Evolutionary conservation across 768 basidiomycete species (phyloP).

Genomic region (Clavaria fumosa): DNA sequence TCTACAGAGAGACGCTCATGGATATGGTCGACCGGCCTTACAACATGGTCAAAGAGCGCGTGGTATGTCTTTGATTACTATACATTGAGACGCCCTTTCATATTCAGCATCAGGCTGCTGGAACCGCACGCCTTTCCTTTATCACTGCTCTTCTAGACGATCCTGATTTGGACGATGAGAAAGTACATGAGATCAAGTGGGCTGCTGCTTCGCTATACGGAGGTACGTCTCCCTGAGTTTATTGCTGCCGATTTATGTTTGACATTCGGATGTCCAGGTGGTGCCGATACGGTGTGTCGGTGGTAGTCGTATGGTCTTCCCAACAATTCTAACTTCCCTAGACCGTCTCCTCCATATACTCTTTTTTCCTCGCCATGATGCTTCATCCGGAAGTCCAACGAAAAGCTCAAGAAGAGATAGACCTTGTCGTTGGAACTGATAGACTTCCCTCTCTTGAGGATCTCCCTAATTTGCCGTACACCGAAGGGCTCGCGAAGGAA

Average conservation of each 20-base stretch:
- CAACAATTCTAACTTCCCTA: neutral
- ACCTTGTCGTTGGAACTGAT: constrained; percentile 20
- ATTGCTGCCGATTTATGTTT: too few relatives aligned
- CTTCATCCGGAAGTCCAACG: constrained; percentile 21
- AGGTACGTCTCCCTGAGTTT: too few relatives aligned
- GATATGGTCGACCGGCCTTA: constrained; percentile 23
- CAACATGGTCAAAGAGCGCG: constrained; percentile 24
- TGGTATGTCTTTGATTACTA: constrained; percentile 12
- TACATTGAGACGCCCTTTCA: constrained; percentile 2
- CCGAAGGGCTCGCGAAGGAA: constrained; percentile 23
- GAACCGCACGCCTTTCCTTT: constrained; percentile 23
- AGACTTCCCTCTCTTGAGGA: constrained; percentile 24
- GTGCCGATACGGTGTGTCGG: neutral
- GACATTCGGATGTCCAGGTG: too few relatives aligned
- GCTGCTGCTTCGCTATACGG: constrained; percentile 16
- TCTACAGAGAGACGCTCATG: constrained; percentile 18
- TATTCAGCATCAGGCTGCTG: constrained; percentile 19
- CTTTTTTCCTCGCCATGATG: constrained; percentile 26
- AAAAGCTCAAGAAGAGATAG: constrained; percentile 28
- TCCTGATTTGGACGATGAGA: constrained; percentile 24
- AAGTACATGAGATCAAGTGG: constrained; percentile 27
- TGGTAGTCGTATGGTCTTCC: neutral
- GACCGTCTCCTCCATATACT: constrained; percentile 10
- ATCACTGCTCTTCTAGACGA: constrained; percentile 25
- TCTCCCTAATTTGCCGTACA: constrained; percentile 19